Conservation (phyloP, 495 filamentous ascomycete species). For the Alectoria sarmentosa region DNA sequence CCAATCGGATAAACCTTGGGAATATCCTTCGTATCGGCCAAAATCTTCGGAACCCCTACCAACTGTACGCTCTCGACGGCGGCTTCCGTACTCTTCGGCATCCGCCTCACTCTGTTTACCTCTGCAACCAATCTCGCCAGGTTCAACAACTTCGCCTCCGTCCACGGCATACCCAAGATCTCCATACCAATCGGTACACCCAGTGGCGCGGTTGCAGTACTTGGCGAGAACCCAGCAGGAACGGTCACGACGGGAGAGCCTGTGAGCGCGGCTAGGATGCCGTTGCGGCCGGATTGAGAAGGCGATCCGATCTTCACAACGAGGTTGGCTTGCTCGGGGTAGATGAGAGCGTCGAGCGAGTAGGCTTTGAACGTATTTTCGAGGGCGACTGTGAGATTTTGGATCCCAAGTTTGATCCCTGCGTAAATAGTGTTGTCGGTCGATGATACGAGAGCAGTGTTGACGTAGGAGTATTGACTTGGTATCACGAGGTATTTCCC, state of each 20-base stretch:
- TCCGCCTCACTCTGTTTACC: slow-evolving; percentile 39
- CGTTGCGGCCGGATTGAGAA: slow-evolving; percentile 53
- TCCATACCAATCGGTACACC: slow-evolving; percentile 61
- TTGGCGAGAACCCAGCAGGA: slow-evolving; percentile 44
- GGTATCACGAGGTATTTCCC: slow-evolving; percentile 50
- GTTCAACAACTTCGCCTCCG: slow-evolving; percentile 46
- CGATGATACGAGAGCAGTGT: slow-evolving; percentile 41
- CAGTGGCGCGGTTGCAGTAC: slow-evolving; percentile 38
- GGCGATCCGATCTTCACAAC: slow-evolving; percentile 50
- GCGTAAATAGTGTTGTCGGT: slow-evolving; percentile 41
- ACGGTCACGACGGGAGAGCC: slow-evolving; percentile 57
- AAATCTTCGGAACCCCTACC: slow-evolving; percentile 37
- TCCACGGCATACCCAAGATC: slow-evolving; percentile 49
- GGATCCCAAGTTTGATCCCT: slow-evolving; percentile 37
- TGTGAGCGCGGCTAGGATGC: slow-evolving; percentile 57
- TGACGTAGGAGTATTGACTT: slow-evolving; percentile 45
- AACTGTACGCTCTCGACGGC: slow-evolving; percentile 32
- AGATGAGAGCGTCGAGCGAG: slow-evolving; percentile 51
- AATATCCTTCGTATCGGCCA: slow-evolving; percentile 35
- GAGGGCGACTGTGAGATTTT: slow-evolving; percentile 40
- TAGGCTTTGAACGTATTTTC: slow-evolving; percentile 40
- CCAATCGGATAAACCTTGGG: slow-evolving; percentile 41
- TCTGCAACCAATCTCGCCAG: slow-evolving; percentile 39
- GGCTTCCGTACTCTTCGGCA: slow-evolving; percentile 36
- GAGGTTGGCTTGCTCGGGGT: slow-evolving; percentile 59